Evolutionary conservation across 192 early-diverging fungal genomes (phyloP).

Genomic region (Chytriomyces confervae): DNA sequence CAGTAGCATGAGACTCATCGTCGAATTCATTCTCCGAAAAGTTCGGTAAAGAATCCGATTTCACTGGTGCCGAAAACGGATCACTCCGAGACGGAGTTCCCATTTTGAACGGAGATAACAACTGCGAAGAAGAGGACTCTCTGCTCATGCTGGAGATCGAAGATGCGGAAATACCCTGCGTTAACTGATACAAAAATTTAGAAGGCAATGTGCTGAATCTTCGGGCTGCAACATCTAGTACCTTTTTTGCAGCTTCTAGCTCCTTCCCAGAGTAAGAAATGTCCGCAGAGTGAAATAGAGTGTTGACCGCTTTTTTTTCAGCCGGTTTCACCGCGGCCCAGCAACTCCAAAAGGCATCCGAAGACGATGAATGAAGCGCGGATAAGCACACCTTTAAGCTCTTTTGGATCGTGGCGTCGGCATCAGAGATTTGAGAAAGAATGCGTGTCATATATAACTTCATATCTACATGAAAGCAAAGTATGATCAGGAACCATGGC

Average conservation of each 20-base stretch:
- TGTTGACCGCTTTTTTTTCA: constrained; percentile 30
- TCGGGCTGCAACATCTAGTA: not conserved
- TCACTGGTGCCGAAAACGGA: too few relatives aligned
- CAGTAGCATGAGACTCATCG: too few relatives aligned
- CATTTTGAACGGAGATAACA: too few relatives aligned
- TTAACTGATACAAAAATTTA: too few relatives aligned
- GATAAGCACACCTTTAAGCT: constrained; percentile 12
- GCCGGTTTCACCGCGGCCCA: constrained; percentile 18
- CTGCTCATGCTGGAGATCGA: too few relatives aligned
- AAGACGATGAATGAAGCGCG: not conserved
- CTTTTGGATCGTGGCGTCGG: constrained; percentile 16
- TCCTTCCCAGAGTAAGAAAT: constrained; percentile 10
- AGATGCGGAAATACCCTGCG: too few relatives aligned
- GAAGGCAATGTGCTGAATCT: too few relatives aligned
- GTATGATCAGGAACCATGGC: too few relatives aligned
- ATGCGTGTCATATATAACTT: constrained; percentile 22
- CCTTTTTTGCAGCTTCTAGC: constrained; percentile 21
- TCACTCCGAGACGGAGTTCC: too few relatives aligned
- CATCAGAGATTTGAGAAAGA: not conserved
- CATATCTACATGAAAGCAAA: constrained; percentile 2
- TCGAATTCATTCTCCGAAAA: too few relatives aligned
- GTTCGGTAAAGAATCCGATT: too few relatives aligned
- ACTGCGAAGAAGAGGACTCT: too few relatives aligned
- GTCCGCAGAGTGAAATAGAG: constrained; percentile 20
- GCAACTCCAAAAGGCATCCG: constrained; percentile 23